Percentiles rank a stretch among this genome's conserved stretches.
These are phyloP conservation scores for Nicotiana paniculata DNA, from an alignment of 257 asterid genomes.

Conservation along the genomic window DNA sequence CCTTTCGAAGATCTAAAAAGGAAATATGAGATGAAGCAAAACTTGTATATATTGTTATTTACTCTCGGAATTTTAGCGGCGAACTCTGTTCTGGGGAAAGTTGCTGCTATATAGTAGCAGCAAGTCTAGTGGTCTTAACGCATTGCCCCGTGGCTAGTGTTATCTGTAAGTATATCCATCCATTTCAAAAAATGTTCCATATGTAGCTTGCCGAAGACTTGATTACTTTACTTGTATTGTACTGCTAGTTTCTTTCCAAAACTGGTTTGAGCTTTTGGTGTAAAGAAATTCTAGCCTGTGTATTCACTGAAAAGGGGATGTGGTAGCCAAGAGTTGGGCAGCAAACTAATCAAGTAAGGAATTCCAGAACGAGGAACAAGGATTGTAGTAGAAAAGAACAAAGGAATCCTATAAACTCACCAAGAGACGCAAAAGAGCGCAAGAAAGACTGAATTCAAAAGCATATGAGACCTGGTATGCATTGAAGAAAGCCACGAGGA, in stretches of 20 bases:
- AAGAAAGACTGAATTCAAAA: no score
- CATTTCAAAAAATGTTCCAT: neutral
- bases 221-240: neutral
- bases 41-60: neutral
- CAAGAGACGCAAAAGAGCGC: neutral
- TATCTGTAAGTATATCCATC: neutral
- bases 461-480: no score
- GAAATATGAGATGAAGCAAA: conserved; percentile 23
- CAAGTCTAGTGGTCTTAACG: neutral
- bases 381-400: neutral
- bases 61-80: neutral
- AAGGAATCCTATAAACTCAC: neutral
- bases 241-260: neutral
- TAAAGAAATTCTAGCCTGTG: neutral
- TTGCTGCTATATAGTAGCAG: neutral
- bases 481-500: no score
- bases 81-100: neutral
- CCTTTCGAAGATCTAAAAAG: conserved; percentile 46
- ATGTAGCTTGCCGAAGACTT: neutral
- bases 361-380: neutral
- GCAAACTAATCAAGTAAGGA: neutral
- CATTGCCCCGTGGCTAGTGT: neutral
- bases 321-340: neutral
- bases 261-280: conserved; percentile 2
- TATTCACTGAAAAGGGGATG: neutral